Base-by-base conservation (phyloP, 805 yeast genomes). In the Zygosaccharomyces bisporus region DNA sequence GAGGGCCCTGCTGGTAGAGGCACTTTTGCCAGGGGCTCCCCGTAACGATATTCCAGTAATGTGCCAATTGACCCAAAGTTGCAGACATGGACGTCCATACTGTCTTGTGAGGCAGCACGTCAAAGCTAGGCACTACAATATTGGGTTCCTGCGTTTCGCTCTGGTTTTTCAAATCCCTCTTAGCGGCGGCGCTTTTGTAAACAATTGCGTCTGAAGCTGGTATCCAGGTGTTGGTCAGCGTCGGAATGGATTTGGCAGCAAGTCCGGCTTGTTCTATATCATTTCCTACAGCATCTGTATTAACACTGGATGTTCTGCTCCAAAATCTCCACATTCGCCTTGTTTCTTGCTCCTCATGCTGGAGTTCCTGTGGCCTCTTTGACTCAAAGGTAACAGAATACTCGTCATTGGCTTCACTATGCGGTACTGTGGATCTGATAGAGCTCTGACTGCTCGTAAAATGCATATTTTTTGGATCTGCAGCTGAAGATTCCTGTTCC, bases 91-190 rank as follows among this genome's bases (percentile, higher is more conserved):
- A 51, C 12, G 52, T 53, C 60, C 64, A 57, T 6, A 56, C 29
- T 1, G 58, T 50, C 25, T 49, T 49, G 21, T 49, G 44, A 1
- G 68, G 68, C 16, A 64, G 33, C 6, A 58, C 46, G 7, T 63
- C 61, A 40, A 64, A 60, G 32, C 43, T 40, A 3, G 68, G 68
- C 2, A 60, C 63, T 6, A 64, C 54, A 20, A 63, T 54, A 41
- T 64, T 64, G 1, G 60, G 60, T 17, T 43, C 45, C 34, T 50
- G 56, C n/a, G 43, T 46, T 14, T 52, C 57, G 17, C 33, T 47
- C 32, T 33, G 40, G 33, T 45, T 51, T 14, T 44, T 46, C 13
- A 49, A 37, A 1, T 49, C 40, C 9, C 49, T 50, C 14, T 52
- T 46, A 20, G 46, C 49, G 6, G 52, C 38, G 33, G 47, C 50